Evolutionary conservation across 179 eudicot species (phyloP).

Genomic region (Beta macrorhiza): DNA sequence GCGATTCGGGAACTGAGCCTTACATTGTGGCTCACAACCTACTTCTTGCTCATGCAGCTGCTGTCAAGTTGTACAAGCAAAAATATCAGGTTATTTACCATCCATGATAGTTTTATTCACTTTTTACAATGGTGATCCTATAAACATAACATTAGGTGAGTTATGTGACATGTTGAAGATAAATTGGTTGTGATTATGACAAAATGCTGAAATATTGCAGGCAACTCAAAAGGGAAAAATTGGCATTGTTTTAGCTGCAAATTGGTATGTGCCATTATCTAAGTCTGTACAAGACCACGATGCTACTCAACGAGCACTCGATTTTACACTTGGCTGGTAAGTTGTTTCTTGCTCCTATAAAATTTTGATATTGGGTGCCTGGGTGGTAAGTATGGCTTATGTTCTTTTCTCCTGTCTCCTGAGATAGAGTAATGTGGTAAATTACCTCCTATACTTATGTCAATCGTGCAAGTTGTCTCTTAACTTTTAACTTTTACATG

Average conservation of each 20-base stretch:
- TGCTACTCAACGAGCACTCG: conserved; percentile 31
- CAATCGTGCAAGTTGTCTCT: no score
- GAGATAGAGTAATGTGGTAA: no score
- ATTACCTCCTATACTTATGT: no score
- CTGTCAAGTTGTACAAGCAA: conserved; percentile 27
- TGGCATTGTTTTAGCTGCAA: conserved; percentile 26
- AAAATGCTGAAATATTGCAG: conserved; percentile 10
- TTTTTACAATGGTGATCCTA: no score
- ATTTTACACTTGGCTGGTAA: conserved; percentile 34
- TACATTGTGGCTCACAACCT: conserved; percentile 31
- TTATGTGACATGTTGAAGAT: no score
- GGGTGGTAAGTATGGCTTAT: no score
- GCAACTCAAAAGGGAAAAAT: conserved; percentile 32
- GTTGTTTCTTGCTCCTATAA: neutral
- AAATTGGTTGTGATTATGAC: neutral
- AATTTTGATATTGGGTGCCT: neutral
- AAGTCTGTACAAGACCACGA: conserved; percentile 12
- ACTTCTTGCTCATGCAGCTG: conserved; percentile 34
- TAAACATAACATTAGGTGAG: no score
- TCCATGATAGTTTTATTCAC: neutral
- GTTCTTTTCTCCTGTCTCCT: no score
- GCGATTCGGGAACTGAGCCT: conserved; percentile 38
- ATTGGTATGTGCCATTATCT: conserved; percentile 30
- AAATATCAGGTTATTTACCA: conserved; percentile 23
- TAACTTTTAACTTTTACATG: no score